Conservation (phyloP, 192 early-diverging fungal genomes). For the Obelidium mucronatum region DNA sequence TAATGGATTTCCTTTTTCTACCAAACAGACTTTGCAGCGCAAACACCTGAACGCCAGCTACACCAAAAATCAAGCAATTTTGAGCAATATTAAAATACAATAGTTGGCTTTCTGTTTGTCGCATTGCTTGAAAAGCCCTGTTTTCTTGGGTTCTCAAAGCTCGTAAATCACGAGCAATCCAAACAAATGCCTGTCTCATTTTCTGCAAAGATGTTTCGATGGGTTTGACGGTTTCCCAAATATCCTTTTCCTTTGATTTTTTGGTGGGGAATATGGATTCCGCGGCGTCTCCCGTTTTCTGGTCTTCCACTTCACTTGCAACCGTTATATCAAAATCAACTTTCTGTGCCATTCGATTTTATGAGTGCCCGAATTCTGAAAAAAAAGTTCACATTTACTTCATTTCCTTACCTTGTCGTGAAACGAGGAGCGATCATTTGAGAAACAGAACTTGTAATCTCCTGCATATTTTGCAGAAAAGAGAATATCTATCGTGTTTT, state of each 20-base stretch:
- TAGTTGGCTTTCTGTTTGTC: conserved; percentile 78
- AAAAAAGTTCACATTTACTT: too few species aligned
- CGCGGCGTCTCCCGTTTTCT: background rate
- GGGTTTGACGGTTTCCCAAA: conserved; percentile 60
- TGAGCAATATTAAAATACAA: conserved; percentile 92
- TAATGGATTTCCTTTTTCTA: background rate
- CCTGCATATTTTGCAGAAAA: conserved; percentile 84
- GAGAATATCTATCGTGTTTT: conserved; percentile 93
- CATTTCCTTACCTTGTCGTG: conserved; percentile 71
- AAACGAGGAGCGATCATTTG: conserved; percentile 91
- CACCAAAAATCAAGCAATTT: conserved; percentile 76
- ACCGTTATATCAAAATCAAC: conserved; percentile 94
- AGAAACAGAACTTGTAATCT: conserved; percentile 97
- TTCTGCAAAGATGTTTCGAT: conserved; percentile 52
- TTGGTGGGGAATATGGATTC: background rate
- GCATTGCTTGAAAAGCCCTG: conserved; percentile 87
- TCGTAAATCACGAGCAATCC: conserved; percentile 81
- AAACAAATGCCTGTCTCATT: conserved; percentile 67
- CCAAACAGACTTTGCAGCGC: conserved; percentile 91
- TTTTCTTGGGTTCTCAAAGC: conserved; percentile 89
- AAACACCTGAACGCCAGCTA: conserved; percentile 89
- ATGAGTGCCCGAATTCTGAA: background rate
- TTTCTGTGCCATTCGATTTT: background rate
- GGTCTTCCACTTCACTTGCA: conserved; percentile 74
- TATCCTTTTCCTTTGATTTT: background rate